These are phyloP conservation scores for Argentina anserina DNA, from an alignment of 306 rosid species.

Conservation along the genomic window DNA sequence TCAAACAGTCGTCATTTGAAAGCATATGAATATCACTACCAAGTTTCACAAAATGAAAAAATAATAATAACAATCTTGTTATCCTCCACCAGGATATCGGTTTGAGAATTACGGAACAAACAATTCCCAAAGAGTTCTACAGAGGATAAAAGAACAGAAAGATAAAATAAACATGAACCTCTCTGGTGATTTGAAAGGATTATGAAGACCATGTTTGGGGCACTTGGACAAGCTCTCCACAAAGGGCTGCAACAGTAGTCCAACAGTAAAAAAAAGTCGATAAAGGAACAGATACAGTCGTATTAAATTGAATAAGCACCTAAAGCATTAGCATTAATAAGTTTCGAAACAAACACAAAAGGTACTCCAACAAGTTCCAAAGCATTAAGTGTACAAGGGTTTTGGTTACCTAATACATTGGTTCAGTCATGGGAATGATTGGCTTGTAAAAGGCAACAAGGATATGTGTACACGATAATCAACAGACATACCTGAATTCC, in stretches of 20 bases:
- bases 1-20: background rate
- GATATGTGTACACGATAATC: background rate
- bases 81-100: background rate
- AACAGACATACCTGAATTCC: constrained; percentile 61
- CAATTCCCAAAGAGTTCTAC: background rate
- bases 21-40: background rate
- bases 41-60: background rate
- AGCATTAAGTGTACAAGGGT: background rate
- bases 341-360: background rate
- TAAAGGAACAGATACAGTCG: background rate
- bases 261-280: constrained; percentile 6
- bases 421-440: constrained; percentile 17
- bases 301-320: constrained; percentile 4
- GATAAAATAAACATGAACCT: constrained; percentile 46
- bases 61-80: background rate
- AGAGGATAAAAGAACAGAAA: background rate
- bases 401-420: background rate
- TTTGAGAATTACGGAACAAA: background rate
- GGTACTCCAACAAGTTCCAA: background rate
- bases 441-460: constrained; percentile 14
- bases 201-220: constrained; percentile 94
- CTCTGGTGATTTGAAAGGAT: constrained; percentile 94
- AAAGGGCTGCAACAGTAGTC: constrained; percentile 59
- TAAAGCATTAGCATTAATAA: background rate
- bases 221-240: constrained; percentile 83